These are phyloP conservation scores for Eudorina sp. DNA, from an alignment of 139 green algal species.

Conservation along the genomic window DNA sequence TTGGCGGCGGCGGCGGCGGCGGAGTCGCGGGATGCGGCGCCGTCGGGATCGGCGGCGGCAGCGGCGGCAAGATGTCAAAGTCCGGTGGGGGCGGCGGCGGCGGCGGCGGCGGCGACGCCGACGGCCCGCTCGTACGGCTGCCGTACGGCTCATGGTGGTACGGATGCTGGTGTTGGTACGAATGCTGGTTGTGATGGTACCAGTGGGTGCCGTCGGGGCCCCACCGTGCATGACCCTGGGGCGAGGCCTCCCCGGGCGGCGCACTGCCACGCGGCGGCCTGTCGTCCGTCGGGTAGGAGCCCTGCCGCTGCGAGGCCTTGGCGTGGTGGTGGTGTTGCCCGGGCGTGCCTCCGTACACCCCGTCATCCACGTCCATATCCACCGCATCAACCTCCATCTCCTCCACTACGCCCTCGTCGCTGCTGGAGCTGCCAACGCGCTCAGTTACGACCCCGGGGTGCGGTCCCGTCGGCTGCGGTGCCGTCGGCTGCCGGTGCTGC, in stretches of 20 bases:
- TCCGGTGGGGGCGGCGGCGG: not conserved
- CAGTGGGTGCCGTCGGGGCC: no score
- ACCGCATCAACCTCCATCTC: not conserved
- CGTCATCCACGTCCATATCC: conserved; percentile 30
- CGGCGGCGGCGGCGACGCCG: not conserved
- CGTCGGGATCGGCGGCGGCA: not conserved
- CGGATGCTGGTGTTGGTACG: not conserved
- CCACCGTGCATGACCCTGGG: no score
- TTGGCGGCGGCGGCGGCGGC: not conserved
- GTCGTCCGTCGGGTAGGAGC: no score
- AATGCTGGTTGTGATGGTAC: no score
- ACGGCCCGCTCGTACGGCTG: not conserved
- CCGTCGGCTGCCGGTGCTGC: not conserved
- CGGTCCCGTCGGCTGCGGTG: not conserved
- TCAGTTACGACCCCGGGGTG: not conserved
- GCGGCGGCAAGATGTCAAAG: not conserved
- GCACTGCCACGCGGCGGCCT: no score
- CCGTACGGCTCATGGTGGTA: not conserved
- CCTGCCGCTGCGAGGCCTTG: no score
- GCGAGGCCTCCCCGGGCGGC: no score
- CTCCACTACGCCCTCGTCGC: conserved; percentile 1
- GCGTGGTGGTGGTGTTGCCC: not conserved
- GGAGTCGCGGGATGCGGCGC: not conserved
- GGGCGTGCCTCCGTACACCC: not conserved
- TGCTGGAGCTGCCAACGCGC: not conserved